Conservation (phyloP, 768 basidiomycete genomes). For the Tulasnella sp. region DNA sequence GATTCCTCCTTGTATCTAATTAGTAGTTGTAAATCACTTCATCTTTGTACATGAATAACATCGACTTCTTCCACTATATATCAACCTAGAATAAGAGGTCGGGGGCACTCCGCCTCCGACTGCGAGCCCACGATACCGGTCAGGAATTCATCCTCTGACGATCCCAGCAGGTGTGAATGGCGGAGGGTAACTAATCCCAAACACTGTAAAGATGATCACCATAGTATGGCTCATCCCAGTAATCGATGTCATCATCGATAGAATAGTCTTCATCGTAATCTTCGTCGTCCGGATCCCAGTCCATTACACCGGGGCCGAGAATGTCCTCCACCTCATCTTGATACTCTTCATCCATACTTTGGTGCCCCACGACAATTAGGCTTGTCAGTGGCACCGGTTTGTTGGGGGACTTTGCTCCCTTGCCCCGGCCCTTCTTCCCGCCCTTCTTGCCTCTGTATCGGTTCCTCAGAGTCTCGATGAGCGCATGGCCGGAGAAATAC, state of each 20-base stretch:
- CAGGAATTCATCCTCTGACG: background rate
- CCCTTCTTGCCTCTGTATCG: background rate
- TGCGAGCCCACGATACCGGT: background rate
- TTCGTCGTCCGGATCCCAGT: background rate
- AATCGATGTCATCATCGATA: background rate
- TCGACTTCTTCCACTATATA: background rate
- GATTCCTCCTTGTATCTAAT: background rate
- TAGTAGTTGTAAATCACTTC: background rate
- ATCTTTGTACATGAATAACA: background rate
- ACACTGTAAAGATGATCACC: background rate
- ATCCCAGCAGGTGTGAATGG: background rate
- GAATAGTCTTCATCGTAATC: slow-evolving; percentile 4
- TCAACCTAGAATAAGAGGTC: background rate
- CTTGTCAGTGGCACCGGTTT: background rate
- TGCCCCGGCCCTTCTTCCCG: background rate
- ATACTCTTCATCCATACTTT: background rate
- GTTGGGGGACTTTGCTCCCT: background rate
- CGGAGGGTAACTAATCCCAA: background rate
- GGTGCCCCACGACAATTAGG: background rate
- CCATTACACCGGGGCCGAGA: background rate
- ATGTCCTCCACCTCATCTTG: background rate
- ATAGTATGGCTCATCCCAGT: background rate
- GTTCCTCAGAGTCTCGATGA: background rate
- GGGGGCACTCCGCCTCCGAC: background rate
- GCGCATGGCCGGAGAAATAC: background rate